Base-by-base conservation (phyloP, 164 flowering plant species). In the Piper betle region DNA sequence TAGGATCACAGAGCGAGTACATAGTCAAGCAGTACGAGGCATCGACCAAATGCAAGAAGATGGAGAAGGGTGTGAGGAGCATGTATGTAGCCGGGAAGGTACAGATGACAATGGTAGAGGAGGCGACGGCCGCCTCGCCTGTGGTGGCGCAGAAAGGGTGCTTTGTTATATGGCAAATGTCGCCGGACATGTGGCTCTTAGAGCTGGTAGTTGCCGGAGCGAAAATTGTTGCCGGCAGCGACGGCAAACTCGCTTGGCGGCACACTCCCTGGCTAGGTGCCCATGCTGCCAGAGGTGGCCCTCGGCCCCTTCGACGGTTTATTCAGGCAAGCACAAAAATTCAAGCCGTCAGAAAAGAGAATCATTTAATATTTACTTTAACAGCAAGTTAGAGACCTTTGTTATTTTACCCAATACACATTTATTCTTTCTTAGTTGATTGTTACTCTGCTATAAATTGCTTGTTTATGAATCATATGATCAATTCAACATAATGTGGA, bases 101-200 rank as follows among this genome's bases (percentile, higher is more conserved):
- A 52, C 72, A 70, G 53, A 84, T 88, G 96, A 75, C 72, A 3
- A 78, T 76, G 80, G 75, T 62, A 43, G 91, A 85, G 37, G 87
- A 85, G 50, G 50, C 62, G 67, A 62, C 0, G 71, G 81, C 42
- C n/a, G n/a, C n/a, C n/a, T n/a, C n/a, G 70, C 65, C 63, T 48
- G 69, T 4, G 50, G 55, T 20, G 74, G 76, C 75, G 1, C 73
- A 82, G 65, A 78, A 75, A 59, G 96, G 96, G 1, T 83, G 96
- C 68, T 88, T 88, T 52, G 88, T 88, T 2, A 73, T 86, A 77
- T 88, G 96, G 96, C 83, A 88, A 59, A 86, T 84, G 93, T 63
- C 72, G 4, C 96, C 96, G 6, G 69, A 79, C n/a, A 84, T 73
- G 71, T 88, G 96, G 96, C 75, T 78, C 13, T 68, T 88, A 46